Evolutionary conservation across 495 filamentous ascomycete species (phyloP).

Genomic region (Penicillium antarcticum): DNA sequence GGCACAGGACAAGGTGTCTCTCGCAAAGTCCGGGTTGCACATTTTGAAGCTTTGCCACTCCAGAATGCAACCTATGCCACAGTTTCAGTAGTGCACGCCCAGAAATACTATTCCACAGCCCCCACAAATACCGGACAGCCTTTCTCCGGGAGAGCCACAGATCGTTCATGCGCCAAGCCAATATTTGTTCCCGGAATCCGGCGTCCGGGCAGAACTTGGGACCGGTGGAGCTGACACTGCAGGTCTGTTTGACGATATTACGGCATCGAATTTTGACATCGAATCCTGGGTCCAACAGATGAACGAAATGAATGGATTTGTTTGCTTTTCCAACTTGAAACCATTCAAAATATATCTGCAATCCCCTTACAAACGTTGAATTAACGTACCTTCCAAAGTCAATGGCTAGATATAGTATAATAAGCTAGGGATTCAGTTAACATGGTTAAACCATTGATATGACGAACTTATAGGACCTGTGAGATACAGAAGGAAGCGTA

Average conservation of each 20-base stretch:
- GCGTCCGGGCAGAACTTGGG: background rate
- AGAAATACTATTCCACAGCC: background rate
- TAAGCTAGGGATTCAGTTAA: no score
- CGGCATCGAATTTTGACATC: slow-evolving; percentile 1
- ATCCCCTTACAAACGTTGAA: no score
- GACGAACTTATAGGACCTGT: no score
- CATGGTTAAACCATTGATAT: no score
- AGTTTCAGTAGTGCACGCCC: background rate
- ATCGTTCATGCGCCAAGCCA: background rate
- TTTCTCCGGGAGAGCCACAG: background rate
- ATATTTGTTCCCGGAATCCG: background rate
- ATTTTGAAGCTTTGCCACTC: slow-evolving; percentile 1
- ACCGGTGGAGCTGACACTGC: background rate
- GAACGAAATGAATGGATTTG: background rate
- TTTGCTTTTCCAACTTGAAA: no score
- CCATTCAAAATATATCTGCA: no score
- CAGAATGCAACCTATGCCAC: background rate
- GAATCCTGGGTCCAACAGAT: slow-evolving; percentile 6
- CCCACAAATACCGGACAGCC: background rate
- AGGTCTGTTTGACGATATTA: slow-evolving; percentile 5
- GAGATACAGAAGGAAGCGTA: no score
- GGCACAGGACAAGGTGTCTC: background rate
- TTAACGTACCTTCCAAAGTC: no score
- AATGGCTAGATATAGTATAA: no score
- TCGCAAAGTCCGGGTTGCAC: background rate